Evolutionary conservation across 495 filamentous ascomycete genomes (phyloP), one percentile per base, ranked within the genome.

Genomic region (Aspergillus homomorphus): DNA sequence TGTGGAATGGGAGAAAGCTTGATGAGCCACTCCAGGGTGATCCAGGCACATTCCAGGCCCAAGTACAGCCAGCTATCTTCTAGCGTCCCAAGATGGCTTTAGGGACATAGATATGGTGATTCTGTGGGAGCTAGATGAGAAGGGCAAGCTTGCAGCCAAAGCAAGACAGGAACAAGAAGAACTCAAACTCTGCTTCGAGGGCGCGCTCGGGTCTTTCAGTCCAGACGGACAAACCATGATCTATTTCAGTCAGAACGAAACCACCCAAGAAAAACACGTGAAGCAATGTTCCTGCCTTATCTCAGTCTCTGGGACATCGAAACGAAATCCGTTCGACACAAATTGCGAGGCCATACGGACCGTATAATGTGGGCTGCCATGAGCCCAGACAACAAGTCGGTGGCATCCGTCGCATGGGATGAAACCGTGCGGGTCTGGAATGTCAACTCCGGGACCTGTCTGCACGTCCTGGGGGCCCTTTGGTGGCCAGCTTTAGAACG

Each of bases 381-480:
- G 46, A 66, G 54, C 50, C 62, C 66, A n/a, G 57, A 73, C 56
- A 59, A 65, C 33, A 57, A 52, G 18, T 28, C 62, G 54, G 68
- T 73, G 49, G 70, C 62, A 15, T 71, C 61, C 15, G 66, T 67
- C 18, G 59, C 66, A 15, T 73, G 66, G 69, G 73, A 76, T 38
- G 49, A 63, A 14, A 71, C 64, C 1, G 63, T 67, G 9, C 59
- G 64, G 26, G 64, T 76, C 58, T 69, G 71, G 66, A 51, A 62
- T 53, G 57, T 57, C 4, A 26, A 4, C 4, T 65, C 53, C 15
- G 73, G 73, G 1, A 23, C 10, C 16, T 62, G 61, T 53, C 60
- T 66, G 10, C 62, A 65, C 23, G 53, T 46, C 19, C 60, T 70
- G n/a, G 52, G 22, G 53, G 18, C 45, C 18, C 12, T 24, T 56